Base-by-base conservation (phyloP, 345 rosid genomes). In the Aethionema arabicum region DNA sequence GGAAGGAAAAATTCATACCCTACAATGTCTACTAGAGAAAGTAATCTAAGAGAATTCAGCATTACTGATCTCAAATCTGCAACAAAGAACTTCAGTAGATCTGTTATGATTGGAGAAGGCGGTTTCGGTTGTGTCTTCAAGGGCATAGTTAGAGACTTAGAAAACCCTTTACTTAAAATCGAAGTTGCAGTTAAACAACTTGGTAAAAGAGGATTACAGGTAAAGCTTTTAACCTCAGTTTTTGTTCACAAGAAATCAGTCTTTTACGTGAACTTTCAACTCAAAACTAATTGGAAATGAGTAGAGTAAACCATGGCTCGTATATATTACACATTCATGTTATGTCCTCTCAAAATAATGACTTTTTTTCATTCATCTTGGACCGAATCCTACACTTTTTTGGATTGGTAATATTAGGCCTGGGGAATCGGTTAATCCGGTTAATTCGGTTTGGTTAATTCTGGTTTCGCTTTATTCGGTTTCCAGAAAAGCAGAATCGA, bases 101-200 rank as follows among this genome's bases (percentile, higher is more conserved):
- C 95, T 12, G 78, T 73, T 55, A 74, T 92, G 93, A 46, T 89
- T 29, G 97, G 98, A 63, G 98, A 92, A 76, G 98, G 98, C 5
- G 97, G 98, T 49, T 89, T 92, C 46, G 96, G 98, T 52, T 81
- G 85, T 70, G 98, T 92, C 64, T 92, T 59, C 56, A 84, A 40
- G 55, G 96, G 98, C 12, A 55, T 63, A 9, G 74, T 87, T 39
- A 87, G 78, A 79, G 42, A 31, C 56, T 52, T 61, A 0, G 87
- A 83, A 54, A 91, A 90, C 16, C 69, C 91, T 3, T 59, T 79
- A 4, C 10, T n/a, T 16, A 93, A 74, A 70, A 66, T 84, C 49
- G 91, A 93, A 49, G 87, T 93, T 10, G 99, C 96, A 0, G 95
- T 93, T 41, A 93, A 93, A 75, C 88, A 87, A 76, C 87, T 93